Conservation (phyloP, 2,329 filamentous ascomycete species). For the Trichoderma aggressivum region DNA sequence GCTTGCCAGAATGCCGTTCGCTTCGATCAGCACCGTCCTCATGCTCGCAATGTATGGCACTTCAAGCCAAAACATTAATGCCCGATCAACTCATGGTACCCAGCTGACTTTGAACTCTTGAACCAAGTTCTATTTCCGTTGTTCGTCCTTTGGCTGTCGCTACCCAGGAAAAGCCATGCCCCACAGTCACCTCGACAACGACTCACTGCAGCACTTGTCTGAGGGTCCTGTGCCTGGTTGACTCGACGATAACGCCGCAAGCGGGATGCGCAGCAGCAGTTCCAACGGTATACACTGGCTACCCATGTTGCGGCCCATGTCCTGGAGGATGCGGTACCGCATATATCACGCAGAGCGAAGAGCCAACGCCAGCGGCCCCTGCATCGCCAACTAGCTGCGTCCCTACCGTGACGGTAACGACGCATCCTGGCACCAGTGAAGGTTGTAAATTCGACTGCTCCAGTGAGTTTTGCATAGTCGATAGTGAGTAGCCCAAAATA, state of each 20-base stretch:
- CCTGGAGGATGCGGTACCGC: background rate
- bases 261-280: background rate
- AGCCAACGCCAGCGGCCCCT: background rate
- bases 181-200: background rate
- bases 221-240: background rate
- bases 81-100: background rate
- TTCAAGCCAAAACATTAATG: background rate
- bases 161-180: background rate
- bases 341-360: background rate
- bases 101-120: background rate
- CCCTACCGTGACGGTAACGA: slow-evolving; percentile 22
- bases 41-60: background rate
- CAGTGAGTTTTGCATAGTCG: slow-evolving; percentile 21
- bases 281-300: background rate
- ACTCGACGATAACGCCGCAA: background rate
- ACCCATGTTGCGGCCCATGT: background rate
- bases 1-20: background rate
- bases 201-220: background rate
- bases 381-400: slow-evolving; percentile 10
- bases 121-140: background rate
- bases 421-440: slow-evolving; percentile 3
- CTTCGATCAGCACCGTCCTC: background rate
- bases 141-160: background rate
- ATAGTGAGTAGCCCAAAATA: slow-evolving; percentile 15
- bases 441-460: slow-evolving; percentile 21